Evolutionary conservation across 352 stramenopile species (phyloP).

Genomic region (Phytophthora meadii): DNA sequence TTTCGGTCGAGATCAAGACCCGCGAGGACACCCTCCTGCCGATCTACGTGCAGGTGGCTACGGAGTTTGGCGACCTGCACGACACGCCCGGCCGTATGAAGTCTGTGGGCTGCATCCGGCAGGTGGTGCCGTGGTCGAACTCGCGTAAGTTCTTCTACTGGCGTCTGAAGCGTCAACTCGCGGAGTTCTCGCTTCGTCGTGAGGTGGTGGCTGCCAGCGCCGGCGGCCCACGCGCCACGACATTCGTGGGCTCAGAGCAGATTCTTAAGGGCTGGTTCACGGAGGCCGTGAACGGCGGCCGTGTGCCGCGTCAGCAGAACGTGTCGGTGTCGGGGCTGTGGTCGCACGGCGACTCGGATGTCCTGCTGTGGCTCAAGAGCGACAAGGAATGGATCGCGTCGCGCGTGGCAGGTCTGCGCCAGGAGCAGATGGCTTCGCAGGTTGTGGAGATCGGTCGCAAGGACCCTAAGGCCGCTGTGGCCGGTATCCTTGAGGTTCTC

Average conservation of each 20-base stretch:
- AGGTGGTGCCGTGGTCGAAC: slow-evolving; percentile 96
- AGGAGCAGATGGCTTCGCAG: slow-evolving; percentile 76
- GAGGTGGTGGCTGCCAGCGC: slow-evolving; percentile 48
- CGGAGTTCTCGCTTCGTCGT: slow-evolving; percentile 94
- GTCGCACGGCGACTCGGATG: slow-evolving; percentile 75
- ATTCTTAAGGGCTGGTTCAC: slow-evolving; percentile 86
- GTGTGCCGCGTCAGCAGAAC: slow-evolving; percentile 68
- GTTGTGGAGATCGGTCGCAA: slow-evolving; percentile 79
- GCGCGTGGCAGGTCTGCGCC: slow-evolving; percentile 58
- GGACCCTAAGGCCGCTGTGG: slow-evolving; percentile 86
- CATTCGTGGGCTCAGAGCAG: slow-evolving; percentile 64
- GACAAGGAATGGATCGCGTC: slow-evolving; percentile 84
- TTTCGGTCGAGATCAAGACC: slow-evolving; percentile 92
- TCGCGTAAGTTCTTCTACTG: slow-evolving; percentile 99
- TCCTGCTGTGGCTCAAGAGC: slow-evolving; percentile 79
- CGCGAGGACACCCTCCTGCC: slow-evolving; percentile 95
- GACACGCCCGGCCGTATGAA: slow-evolving; percentile 99
- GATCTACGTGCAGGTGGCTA: slow-evolving; percentile 98
- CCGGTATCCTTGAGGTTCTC: slow-evolving; percentile 85
- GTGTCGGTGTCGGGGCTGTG: slow-evolving; percentile 75
- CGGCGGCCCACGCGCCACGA: slow-evolving; percentile 40
- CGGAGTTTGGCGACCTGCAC: slow-evolving; percentile 99
- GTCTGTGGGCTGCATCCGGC: slow-evolving; percentile 97
- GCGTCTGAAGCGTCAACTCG: slow-evolving; percentile 97
- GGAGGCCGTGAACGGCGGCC: slow-evolving; percentile 78